A percentile compares a stretch with the other conserved stretches of the same genome.
Evolutionary conservation across 805 yeast species (phyloP).

Genomic region (Zygotorulaspora sp.): DNA sequence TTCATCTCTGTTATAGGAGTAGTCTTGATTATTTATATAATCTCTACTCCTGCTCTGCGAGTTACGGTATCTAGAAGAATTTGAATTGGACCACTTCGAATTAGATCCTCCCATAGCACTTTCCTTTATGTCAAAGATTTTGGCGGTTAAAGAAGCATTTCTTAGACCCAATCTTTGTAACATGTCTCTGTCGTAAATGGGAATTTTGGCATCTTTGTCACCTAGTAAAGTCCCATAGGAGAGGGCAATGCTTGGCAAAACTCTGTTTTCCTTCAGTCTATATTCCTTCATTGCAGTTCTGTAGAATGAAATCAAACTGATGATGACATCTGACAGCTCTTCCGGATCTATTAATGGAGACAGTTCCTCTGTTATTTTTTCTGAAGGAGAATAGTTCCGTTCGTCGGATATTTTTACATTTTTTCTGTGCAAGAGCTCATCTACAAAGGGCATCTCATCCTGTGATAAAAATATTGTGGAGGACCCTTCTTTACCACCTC

Average conservation of each 20-base stretch:
- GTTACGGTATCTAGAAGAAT: neutral
- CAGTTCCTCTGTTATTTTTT: slow-evolving; percentile 30
- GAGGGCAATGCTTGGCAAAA: slow-evolving; percentile 23
- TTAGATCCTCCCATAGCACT: slow-evolving; percentile 3
- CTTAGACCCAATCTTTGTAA: slow-evolving; percentile 26
- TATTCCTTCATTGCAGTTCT: slow-evolving; percentile 35
- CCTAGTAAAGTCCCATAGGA: slow-evolving; percentile 25
- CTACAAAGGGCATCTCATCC: slow-evolving; percentile 53
- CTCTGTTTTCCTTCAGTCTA: slow-evolving; percentile 26
- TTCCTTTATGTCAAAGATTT: slow-evolving; percentile 23
- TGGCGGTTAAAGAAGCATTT: slow-evolving; percentile 19
- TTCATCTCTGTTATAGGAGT: slow-evolving; percentile 1
- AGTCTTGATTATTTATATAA: slow-evolving; percentile 1
- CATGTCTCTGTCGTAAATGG: slow-evolving; percentile 16
- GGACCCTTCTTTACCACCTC: slow-evolving; percentile 79
- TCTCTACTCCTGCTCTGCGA: slow-evolving; percentile 6
- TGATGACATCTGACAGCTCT: slow-evolving; percentile 32
- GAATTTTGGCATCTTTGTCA: slow-evolving; percentile 24
- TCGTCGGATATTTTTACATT: slow-evolving; percentile 51
- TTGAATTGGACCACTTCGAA: slow-evolving; percentile 1
- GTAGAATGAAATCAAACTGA: slow-evolving; percentile 37
- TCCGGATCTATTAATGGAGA: slow-evolving; percentile 23
- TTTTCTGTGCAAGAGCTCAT: slow-evolving; percentile 44
- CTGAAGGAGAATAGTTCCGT: slow-evolving; percentile 38
- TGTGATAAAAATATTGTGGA: slow-evolving; percentile 57